Base-by-base conservation (phyloP, 1,284 basidiomycete species). In the Apiotrichum gracile region DNA sequence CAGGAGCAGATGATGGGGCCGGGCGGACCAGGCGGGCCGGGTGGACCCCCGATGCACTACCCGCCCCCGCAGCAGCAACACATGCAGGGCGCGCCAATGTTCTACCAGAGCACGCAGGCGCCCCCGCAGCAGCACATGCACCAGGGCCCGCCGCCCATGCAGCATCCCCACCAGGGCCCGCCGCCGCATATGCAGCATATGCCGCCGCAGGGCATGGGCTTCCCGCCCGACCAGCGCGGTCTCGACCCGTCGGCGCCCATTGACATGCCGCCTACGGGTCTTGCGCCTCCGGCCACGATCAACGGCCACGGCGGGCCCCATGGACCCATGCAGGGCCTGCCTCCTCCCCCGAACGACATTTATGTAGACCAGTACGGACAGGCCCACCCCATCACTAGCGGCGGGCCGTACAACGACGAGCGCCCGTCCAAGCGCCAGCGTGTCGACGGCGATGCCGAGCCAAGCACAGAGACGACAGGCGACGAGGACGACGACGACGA, bases 341-440 rank as follows among this genome's bases (percentile, higher is more conserved):
- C 69, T 9, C 64, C 63, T 1, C 62, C 57, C 24, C 53, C 58
- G 10, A 57, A 61, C 31, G 66, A 69, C 21, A 58, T 71, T 29
- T 73, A 73, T 53, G 59, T 72, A 31, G 71, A 73, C 54, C 62
- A 67, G 50, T 73, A 67, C 47, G 71, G 71, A 13, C 69, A 70
- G 40, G 65, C 71, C 4, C 64, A 66, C 49, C 53, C 59, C 1
- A 61, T 62, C 4, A 57, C 57, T 19, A 58, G 60, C 29, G 42
- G 29, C 27, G 10, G 49, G 10, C 44, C 50, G 9, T 19, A 42
- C 19, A 19, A 27, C 42, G 35, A 43, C 2, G 34, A 39, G 1
- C 31, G 55, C 31, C 67, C 66, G 0, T 49, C 64, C 2, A 69
- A 69, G 52, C 61, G 61, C 2, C 41, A 35, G 17, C 48, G 54